These are phyloP conservation scores for Paraconiothyrium sp. DNA, from an alignment of 2,329 filamentous ascomycete species.

Conservation along the genomic window DNA sequence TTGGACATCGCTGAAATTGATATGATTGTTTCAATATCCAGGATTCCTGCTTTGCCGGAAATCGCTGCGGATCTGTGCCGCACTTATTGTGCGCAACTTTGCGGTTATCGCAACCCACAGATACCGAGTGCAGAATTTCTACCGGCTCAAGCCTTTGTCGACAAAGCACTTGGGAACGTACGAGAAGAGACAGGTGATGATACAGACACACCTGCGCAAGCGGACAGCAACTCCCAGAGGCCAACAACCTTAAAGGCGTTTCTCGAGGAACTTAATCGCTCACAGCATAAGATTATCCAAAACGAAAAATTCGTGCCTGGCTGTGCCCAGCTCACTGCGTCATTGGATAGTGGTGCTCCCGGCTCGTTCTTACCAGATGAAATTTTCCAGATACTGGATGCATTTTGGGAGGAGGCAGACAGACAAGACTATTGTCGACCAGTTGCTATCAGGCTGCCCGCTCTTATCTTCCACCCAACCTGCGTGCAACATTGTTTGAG, in stretches of 20 bases:
- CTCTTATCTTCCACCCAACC: conserved; percentile 48
- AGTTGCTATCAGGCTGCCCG: conserved; percentile 49
- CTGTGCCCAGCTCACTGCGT: conserved; percentile 32
- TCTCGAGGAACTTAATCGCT: conserved; percentile 31
- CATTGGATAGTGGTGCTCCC: conserved; percentile 30
- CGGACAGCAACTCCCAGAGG: neutral
- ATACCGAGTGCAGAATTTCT: conserved; percentile 14
- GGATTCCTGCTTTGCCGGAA: conserved; percentile 54
- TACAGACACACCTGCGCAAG: neutral
- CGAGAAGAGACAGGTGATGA: neutral
- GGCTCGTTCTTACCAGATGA: conserved; percentile 22
- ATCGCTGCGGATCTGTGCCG: conserved; percentile 52
- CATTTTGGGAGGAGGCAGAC: conserved; percentile 59
- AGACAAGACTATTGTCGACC: conserved; percentile 57
- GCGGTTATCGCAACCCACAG: conserved; percentile 24
- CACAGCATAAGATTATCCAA: conserved; percentile 44
- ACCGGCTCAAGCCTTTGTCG: conserved; percentile 31
- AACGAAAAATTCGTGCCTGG: conserved; percentile 38
- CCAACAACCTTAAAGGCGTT: conserved; percentile 33
- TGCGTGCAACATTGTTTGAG: conserved; percentile 35
- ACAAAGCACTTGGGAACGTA: conserved; percentile 20
- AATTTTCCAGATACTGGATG: conserved; percentile 38
- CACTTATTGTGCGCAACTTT: conserved; percentile 40
- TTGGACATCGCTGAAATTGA: conserved; percentile 40
- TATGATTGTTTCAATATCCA: conserved; percentile 48